These are phyloP conservation scores for Apiotrichum akiyoshidainum DNA, from an alignment of 1,284 basidiomycete species.

Conservation along the genomic window DNA sequence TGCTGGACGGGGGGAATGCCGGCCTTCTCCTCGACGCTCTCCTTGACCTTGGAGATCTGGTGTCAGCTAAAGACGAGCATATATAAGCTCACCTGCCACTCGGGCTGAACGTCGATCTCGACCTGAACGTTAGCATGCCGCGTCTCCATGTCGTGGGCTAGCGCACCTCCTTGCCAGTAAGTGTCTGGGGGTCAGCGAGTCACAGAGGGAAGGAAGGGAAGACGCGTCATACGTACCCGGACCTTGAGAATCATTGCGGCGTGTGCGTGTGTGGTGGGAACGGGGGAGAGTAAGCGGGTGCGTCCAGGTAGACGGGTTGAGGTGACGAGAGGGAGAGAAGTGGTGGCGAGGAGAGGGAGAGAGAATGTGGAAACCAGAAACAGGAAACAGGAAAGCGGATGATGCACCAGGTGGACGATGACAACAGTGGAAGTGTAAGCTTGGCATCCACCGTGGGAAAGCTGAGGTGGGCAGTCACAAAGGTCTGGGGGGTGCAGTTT, in stretches of 20 bases:
- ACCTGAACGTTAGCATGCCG: slow-evolving; percentile 25
- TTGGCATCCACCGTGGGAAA: not conserved
- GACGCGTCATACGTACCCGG: slow-evolving; percentile 34
- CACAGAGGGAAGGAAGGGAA: too few relatives aligned
- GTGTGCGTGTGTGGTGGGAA: not conserved
- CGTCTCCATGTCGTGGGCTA: not conserved
- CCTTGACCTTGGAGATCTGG: slow-evolving; percentile 92
- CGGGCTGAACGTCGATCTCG: slow-evolving; percentile 90
- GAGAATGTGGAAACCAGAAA: not conserved
- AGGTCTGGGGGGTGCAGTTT: too few relatives aligned
- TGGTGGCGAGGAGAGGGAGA: too few relatives aligned
- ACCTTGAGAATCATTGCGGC: slow-evolving; percentile 49
- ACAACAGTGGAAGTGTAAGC: not conserved
- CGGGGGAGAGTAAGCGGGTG: not conserved
- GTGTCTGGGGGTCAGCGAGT: slow-evolving; percentile 30
- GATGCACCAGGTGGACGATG: not conserved
- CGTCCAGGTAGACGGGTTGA: not conserved
- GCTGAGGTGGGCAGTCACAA: not conserved
- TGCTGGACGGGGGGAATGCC: slow-evolving; percentile 98
- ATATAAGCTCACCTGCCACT: slow-evolving; percentile 69
- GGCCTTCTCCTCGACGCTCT: slow-evolving; percentile 98
- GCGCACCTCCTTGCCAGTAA: slow-evolving; percentile 46
- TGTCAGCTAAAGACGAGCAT: slow-evolving; percentile 6
- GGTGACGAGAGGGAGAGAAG: not conserved
- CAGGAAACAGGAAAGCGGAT: not conserved